A percentile compares a stretch with the other conserved stretches of the same genome.
These are phyloP conservation scores for Globisporangium middletonii DNA, from an alignment of 352 stramenopile species.

Conservation along the genomic window DNA sequence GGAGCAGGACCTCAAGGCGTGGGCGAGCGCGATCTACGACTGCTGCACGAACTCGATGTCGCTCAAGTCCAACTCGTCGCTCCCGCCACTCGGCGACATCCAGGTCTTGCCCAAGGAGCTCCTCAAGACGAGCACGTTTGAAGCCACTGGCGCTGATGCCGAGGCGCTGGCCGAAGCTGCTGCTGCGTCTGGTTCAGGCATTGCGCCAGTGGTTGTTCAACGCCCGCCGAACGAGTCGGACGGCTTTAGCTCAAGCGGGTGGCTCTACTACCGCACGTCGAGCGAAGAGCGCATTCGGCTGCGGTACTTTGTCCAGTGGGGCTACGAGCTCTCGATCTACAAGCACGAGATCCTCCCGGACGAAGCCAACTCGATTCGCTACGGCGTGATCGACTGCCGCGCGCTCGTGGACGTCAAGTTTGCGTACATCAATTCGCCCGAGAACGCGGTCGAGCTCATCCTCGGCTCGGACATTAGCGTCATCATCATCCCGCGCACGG, in stretches of 20 bases:
- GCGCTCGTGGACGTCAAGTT: constrained; percentile 79
- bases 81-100: constrained; percentile 63
- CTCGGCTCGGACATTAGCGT: constrained; percentile 73
- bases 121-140: constrained; percentile 78
- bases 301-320: constrained; percentile 86
- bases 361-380: constrained; percentile 72
- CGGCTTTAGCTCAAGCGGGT: constrained; percentile 68
- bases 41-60: constrained; percentile 88
- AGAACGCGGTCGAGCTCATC: constrained; percentile 82
- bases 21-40: constrained; percentile 75
- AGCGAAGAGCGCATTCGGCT: constrained; percentile 77
- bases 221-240: constrained; percentile 9
- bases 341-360: constrained; percentile 84
- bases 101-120: constrained; percentile 79
- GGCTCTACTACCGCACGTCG: constrained; percentile 82
- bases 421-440: constrained; percentile 77
- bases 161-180: constrained; percentile 19
- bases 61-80: constrained; percentile 53
- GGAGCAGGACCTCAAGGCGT: constrained; percentile 62
- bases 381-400: constrained; percentile 83
- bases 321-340: constrained; percentile 86
- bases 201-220: constrained; percentile 9
- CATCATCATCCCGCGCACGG: constrained; percentile 75
- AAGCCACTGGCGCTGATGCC: constrained; percentile 43
- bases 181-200: constrained; percentile 9